Base-by-base conservation (phyloP, 2,329 filamentous ascomycete genomes). In the Bimuria novae-zelandiae region DNA sequence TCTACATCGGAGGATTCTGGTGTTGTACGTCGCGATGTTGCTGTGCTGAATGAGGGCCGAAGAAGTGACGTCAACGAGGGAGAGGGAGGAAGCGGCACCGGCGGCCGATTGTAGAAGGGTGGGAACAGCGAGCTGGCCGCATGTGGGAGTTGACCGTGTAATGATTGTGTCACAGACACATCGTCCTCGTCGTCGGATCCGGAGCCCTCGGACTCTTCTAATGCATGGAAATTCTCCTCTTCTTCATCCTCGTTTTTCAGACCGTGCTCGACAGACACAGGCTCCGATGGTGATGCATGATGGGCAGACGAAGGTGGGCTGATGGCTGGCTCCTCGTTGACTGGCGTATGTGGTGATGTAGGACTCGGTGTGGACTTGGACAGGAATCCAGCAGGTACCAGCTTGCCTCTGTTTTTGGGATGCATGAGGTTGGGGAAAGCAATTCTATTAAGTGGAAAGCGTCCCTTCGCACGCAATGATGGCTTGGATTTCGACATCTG, bases 101-200 rank as follows among this genome's bases (percentile, higher is more conserved):
- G 94, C n/a, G 94, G 94, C 3, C 93, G 86, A 60, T 95, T 95
- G 80, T 99, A 99, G 80, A 97, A 97, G 14, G 94, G 94, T 22
- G 94, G 94, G 71, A 88, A 89, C 58, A 79, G 65, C 7, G 64
- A 61, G 21, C 60, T 66, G 1, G 63, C 59, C 3, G 69, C 66
- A 21, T 70, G 68, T 17, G 61, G 64, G 1, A 80, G 73, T 32
- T 79, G 74, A n/a, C 72, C 76, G 56, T 73, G 75, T 27, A 77
- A 72, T 25, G 73, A 77, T 25, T 60, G 54, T 12, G 57, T 50
- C 2, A 63, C 59, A 37, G 49, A 57, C 8, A 46, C 56, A 35
- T 54, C 55, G 39, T 53, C 53, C 49, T 62, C 57, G 40, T 70
- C 63, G 6, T 70, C 69, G 0, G 70, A 72, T 23, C 58, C 68